Evolutionary conservation across 2,329 filamentous ascomycete species (phyloP).

Genomic region (Fusarium longipes): DNA sequence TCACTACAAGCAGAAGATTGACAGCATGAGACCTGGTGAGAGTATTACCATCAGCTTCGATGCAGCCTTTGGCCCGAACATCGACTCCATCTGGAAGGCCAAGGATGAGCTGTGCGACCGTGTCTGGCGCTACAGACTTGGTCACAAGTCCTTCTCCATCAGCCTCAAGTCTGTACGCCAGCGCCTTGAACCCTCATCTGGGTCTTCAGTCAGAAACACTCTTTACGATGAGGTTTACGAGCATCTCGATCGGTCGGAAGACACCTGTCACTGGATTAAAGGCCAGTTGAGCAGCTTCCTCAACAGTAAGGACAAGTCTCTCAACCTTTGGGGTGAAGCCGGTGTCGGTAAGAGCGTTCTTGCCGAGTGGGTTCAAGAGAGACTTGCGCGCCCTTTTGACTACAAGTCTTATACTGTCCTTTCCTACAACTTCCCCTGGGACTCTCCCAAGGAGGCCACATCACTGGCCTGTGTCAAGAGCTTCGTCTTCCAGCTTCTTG

Average conservation of each 20-base stretch:
- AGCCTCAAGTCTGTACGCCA: constrained; percentile 49
- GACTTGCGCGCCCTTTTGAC: constrained; percentile 53
- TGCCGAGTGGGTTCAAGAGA: constrained; percentile 55
- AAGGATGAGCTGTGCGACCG: constrained; percentile 50
- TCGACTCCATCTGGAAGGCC: constrained; percentile 51
- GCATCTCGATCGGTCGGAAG: constrained; percentile 53
- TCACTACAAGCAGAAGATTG: constrained; percentile 52
- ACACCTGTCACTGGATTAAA: constrained; percentile 56
- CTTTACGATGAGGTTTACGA: constrained; percentile 53
- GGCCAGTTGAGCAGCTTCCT: constrained; percentile 52
- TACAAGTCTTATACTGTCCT: constrained; percentile 51
- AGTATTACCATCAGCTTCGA: constrained; percentile 52
- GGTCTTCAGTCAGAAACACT: constrained; percentile 43
- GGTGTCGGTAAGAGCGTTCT: constrained; percentile 54
- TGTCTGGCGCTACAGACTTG: constrained; percentile 53
- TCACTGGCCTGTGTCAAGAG: constrained; percentile 51
- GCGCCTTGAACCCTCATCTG: constrained; percentile 48
- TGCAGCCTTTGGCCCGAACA: constrained; percentile 50
- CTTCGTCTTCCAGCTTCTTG: constrained; percentile 53
- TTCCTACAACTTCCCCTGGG: constrained; percentile 52
- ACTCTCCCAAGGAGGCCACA: constrained; percentile 49
- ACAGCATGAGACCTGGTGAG: constrained; percentile 42
- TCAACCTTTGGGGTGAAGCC: constrained; percentile 51
- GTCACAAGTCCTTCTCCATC: constrained; percentile 35
- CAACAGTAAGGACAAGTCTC: constrained; percentile 48